Evolutionary conservation across 768 basidiomycete genomes (phyloP).

Genomic region (Rhizopogon roseolus): DNA sequence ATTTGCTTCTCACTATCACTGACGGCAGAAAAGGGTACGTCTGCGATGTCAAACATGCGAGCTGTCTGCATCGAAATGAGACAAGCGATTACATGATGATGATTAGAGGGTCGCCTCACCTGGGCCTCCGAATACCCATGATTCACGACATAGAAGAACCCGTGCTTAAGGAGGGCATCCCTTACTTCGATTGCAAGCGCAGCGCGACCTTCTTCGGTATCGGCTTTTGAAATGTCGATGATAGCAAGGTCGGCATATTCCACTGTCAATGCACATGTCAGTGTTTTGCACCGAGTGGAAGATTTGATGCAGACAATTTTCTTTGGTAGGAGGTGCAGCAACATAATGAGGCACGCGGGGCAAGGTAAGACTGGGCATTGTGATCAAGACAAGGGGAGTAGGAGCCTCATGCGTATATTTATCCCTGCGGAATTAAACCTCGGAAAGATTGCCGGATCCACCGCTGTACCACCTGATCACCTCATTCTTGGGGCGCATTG

Average conservation of each 20-base stretch:
- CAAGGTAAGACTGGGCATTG: slow-evolving; percentile 27
- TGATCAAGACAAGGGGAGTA: background rate
- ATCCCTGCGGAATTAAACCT: background rate
- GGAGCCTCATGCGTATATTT: background rate
- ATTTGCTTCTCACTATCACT: slow-evolving; percentile 36
- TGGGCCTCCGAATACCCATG: slow-evolving; percentile 35
- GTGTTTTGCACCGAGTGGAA: background rate
- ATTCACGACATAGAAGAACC: slow-evolving; percentile 38
- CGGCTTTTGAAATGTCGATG: slow-evolving; percentile 43
- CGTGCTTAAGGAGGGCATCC: slow-evolving; percentile 40
- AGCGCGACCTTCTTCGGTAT: slow-evolving; percentile 32
- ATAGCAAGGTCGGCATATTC: slow-evolving; percentile 48
- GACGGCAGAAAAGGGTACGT: slow-evolving; percentile 39
- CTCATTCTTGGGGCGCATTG: background rate
- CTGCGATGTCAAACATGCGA: slow-evolving; percentile 46
- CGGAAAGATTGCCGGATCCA: background rate
- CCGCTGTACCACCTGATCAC: background rate
- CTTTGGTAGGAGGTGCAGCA: slow-evolving; percentile 29
- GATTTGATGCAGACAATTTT: slow-evolving; percentile 25
- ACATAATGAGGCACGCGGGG: slow-evolving; percentile 35
- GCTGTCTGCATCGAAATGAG: slow-evolving; percentile 28
- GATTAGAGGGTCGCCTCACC: slow-evolving; percentile 9
- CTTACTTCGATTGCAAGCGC: slow-evolving; percentile 35
- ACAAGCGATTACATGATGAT: background rate
- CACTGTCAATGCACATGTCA: slow-evolving; percentile 30